Evolutionary conservation across 176 grass and related monocot species (phyloP), one percentile per base, ranked within the genome.

Genomic region (Oryza punctata): DNA sequence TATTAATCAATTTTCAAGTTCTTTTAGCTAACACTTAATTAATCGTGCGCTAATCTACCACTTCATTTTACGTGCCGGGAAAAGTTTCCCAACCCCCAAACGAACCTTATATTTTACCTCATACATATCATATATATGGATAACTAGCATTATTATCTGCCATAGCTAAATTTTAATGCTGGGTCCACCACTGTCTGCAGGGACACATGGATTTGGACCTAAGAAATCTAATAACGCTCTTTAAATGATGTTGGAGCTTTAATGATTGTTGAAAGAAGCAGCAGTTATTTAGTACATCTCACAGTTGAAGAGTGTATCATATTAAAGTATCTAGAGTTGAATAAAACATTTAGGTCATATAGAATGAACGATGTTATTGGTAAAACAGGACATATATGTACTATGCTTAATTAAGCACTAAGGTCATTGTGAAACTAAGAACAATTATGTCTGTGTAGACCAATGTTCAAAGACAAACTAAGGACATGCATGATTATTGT

Each of bases 311-410:
- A 70, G 7, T 78, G 35, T 32, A 69, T 11, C 78, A 59, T 40
- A 30, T 25, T 54, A 21, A 26, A 67, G 21, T 70, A 81, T 57
- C 54, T 25, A 0, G 29, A 13, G 15, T 29, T 73, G 61, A 59
- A 26, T 67, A 45, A 57, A 73, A 67, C 24, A 19, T 24, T 18
- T 24, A 46, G 18, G 37, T 49, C 69, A 25, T 67, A 16, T 69
- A 57, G 21, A 71, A 83, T 32, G 40, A 54, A 63, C 29, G 1
- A 71, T 72, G 37, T 52, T 12, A 52, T 70, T 70, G 72, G 69
- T 65, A 59, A 24, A 60, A 77, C 26, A 24, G 21, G 37, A 28
- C 11, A 54, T 75, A 50, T 61, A 29, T 63, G 63, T 72, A 29
- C 23, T 82, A 79, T 21, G 11, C 7, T 38, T 38, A 38, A 67